Evolutionary conservation across 106 monocot species (phyloP), one percentile per base, ranked within the genome.

Genomic region (Dendrobium catenatum): DNA sequence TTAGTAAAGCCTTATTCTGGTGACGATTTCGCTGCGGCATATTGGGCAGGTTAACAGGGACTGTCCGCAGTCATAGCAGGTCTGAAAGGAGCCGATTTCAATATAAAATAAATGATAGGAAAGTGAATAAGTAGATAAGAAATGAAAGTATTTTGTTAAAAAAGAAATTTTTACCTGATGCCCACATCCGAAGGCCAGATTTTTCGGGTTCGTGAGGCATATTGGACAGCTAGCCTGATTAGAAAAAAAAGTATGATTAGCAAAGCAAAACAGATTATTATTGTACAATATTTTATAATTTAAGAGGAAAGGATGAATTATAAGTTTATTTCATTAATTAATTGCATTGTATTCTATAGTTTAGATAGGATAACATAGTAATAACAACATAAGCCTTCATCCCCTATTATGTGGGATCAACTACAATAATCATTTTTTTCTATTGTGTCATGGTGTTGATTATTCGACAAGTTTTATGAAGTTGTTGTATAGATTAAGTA

Each of bases 101-200:
- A 68, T 20, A 80, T 68, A 80, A 68, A 17, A 2, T 9, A 17
- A 74, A 42, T 70, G 15, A 15, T 29, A 15, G 15, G 37, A 16
- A 37, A 33, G 13, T 20, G 43, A 48, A 44, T 17, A 73, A 15
- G 3, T 41, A 73, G 2, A 73, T 41, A 41, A 22, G 22, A n/a
- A 42, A 48, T 11, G 48, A 49, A 51, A 9, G 9, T 15, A 11
- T 11, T 9, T 9, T 51, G 51, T 11, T 11, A 51, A 1, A 47
- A 41, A 74, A 49, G 26, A 42, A 24, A 76, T 26, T n/a, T 9
- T 75, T 29, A 96, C 96, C 93, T 93, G 96, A 80, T 96, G 96
- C 0, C 93, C 96, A 77, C 96, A 96, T 41, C 91, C 91, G 68
- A 96, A 96, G 51, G 96, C 96, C 91, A 96, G 93, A 55, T 96